These are phyloP conservation scores for Penicillium sp. DNA, from an alignment of 2,329 filamentous ascomycete species.

Conservation along the genomic window DNA sequence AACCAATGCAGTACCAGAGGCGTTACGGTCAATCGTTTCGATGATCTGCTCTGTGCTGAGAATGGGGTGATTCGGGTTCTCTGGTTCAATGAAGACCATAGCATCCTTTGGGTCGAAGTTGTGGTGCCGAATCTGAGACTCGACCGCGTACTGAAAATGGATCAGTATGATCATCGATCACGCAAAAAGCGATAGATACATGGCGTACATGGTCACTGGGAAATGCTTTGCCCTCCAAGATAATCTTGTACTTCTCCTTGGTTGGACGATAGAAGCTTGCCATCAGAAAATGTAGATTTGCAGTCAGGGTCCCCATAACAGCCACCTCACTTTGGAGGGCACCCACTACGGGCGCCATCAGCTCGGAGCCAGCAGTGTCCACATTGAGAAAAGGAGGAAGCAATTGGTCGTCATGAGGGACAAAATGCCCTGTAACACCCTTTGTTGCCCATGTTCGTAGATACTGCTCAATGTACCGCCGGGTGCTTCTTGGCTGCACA, in stretches of 20 bases:
- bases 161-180: slow-evolving; percentile 6
- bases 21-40: slow-evolving; percentile 68
- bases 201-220: slow-evolving; percentile 70
- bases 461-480: slow-evolving; percentile 64
- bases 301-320: slow-evolving; percentile 82
- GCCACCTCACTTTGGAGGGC: slow-evolving; percentile 69
- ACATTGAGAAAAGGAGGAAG: slow-evolving; percentile 72
- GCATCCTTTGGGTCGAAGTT: slow-evolving; percentile 61
- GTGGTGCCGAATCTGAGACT: slow-evolving; percentile 73
- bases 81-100: slow-evolving; percentile 69
- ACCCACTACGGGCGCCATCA: slow-evolving; percentile 70
- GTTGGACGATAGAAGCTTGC: slow-evolving; percentile 76
- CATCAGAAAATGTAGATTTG: slow-evolving; percentile 76
- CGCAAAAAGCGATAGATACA: neutral
- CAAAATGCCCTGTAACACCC: slow-evolving; percentile 81
- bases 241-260: slow-evolving; percentile 65
- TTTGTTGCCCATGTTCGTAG: slow-evolving; percentile 79
- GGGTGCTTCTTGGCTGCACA: slow-evolving; percentile 68
- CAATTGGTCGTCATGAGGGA: slow-evolving; percentile 61
- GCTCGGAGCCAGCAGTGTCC: slow-evolving; percentile 66
- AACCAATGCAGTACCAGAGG: slow-evolving; percentile 66
- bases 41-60: slow-evolving; percentile 69
- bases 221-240: slow-evolving; percentile 86
- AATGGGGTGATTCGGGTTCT: slow-evolving; percentile 50
- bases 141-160: slow-evolving; percentile 65